phyloP scores from a whole-genome alignment of 441 rosid genomes.

The Corymbia calophylla region DNA sequence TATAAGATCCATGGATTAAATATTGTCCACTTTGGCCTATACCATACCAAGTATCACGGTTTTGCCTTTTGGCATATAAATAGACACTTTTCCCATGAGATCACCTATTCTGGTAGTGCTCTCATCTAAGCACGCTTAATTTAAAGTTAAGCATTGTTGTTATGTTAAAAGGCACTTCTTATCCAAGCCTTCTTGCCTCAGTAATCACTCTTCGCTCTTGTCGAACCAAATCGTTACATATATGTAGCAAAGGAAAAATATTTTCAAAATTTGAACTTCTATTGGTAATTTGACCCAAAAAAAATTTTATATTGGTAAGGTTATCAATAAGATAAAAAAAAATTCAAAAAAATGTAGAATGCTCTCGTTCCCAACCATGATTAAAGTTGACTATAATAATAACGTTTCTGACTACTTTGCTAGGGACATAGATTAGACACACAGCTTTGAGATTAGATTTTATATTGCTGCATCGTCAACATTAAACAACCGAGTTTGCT shows the following conservation, averaged over 20 bases:
- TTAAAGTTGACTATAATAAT: neutral
- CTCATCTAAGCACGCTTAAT: neutral
- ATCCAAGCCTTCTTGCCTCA: neutral
- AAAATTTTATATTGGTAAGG: neutral
- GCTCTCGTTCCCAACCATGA: neutral
- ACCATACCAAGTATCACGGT: no score
- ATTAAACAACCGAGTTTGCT: neutral
- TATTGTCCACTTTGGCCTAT: no score
- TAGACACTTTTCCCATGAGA: neutral
- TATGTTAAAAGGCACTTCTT: neutral
- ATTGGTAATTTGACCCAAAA: neutral
- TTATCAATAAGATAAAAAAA: neutral
- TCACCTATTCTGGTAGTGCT: neutral
- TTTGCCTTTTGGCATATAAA: no score
- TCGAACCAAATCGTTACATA: neutral
- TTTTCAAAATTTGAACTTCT: neutral
- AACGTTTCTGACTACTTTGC: neutral
- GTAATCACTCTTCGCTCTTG: neutral
- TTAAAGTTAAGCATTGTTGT: no score
- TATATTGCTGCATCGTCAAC: neutral
- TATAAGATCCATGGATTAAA: no score
- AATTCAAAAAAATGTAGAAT: neutral
- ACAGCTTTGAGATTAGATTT: neutral
- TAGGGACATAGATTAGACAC: neutral
- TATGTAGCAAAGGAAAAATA: neutral